phyloP scores from a whole-genome alignment of 202 grass and related monocot species.

The Hordeum pubiflorum region DNA sequence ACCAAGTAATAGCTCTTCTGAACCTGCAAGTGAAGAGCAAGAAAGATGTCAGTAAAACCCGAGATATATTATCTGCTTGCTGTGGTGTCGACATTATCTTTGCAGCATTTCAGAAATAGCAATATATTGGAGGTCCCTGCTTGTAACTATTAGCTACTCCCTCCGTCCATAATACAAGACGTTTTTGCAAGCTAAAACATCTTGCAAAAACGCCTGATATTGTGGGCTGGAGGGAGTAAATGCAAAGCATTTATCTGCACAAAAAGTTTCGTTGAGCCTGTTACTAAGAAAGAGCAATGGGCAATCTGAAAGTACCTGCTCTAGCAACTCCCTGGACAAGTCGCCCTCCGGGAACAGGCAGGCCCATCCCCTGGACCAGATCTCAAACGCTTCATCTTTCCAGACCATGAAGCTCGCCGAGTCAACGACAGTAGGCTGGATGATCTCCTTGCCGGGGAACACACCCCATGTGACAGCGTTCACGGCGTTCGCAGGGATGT shows the following conservation, averaged over 20 bases:
- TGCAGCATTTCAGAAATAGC: neutral
- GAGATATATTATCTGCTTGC: neutral
- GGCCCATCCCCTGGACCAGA: constrained; percentile 62
- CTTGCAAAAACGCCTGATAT: no score
- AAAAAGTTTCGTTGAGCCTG: neutral
- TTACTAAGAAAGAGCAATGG: neutral
- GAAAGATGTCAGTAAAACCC: neutral
- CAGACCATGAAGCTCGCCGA: constrained; percentile 66
- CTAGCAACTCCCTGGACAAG: constrained; percentile 56
- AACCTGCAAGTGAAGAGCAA: constrained; percentile 36
- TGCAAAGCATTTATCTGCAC: neutral
- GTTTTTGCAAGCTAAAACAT: no score
- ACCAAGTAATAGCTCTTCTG: constrained; percentile 59
- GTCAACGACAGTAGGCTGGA: constrained; percentile 63
- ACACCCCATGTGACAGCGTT: constrained; percentile 86
- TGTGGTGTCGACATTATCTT: neutral
- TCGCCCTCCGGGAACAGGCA: constrained; percentile 53
- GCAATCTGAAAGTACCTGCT: constrained; percentile 43
- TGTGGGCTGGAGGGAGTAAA: no score
- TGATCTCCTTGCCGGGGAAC: constrained; percentile 73
- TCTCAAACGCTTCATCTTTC: constrained; percentile 85
- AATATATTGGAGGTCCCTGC: neutral
- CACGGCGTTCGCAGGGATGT: constrained; percentile 42
- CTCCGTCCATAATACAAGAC: no score
- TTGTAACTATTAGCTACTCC: no score